Conservation (phyloP, 176 grass and related monocot species). For the Areca catechu region DNA sequence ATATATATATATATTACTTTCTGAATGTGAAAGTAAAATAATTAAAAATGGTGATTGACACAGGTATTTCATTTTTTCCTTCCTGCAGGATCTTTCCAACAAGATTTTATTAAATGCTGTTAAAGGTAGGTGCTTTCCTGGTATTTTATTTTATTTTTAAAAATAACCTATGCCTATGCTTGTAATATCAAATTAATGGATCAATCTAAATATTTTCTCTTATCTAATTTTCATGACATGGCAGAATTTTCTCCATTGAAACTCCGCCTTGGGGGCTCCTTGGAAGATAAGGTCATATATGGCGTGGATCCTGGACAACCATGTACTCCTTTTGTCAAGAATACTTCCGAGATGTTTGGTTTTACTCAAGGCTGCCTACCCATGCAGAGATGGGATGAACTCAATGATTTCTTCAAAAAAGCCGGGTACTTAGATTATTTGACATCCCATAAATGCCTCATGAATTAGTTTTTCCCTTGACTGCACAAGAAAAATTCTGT, state of each 20-base stretch:
- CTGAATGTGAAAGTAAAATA: background rate
- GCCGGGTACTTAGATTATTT: conserved; percentile 37
- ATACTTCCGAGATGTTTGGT: conserved; percentile 61
- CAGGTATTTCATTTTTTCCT: conserved; percentile 20
- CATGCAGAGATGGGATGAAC: conserved; percentile 85
- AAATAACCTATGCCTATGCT: too few species aligned
- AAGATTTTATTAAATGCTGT: conserved; percentile 69
- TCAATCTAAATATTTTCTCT: background rate
- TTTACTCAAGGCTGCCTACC: conserved; percentile 71
- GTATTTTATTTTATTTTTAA: too few species aligned
- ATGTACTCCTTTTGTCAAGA: conserved; percentile 56
- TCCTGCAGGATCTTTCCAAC: conserved; percentile 68
- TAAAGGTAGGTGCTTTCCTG: conserved; percentile 33
- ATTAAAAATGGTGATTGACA: conserved; percentile 27
- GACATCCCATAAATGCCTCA: background rate
- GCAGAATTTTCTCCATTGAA: conserved; percentile 84
- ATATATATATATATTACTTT: too few species aligned
- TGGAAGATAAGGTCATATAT: conserved; percentile 81
- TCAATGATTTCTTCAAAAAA: conserved; percentile 69
- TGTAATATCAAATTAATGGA: background rate
- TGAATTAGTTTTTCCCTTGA: too few species aligned
- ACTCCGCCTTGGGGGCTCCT: conserved; percentile 68
- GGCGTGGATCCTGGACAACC: conserved; percentile 21
- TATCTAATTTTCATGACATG: background rate
- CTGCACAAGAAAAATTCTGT: too few species aligned